Percentiles rank a stretch among this genome's conserved stretches.
Conservation (phyloP, 2,329 filamentous ascomycete genomes). For the Aureobasidium sp. region DNA sequence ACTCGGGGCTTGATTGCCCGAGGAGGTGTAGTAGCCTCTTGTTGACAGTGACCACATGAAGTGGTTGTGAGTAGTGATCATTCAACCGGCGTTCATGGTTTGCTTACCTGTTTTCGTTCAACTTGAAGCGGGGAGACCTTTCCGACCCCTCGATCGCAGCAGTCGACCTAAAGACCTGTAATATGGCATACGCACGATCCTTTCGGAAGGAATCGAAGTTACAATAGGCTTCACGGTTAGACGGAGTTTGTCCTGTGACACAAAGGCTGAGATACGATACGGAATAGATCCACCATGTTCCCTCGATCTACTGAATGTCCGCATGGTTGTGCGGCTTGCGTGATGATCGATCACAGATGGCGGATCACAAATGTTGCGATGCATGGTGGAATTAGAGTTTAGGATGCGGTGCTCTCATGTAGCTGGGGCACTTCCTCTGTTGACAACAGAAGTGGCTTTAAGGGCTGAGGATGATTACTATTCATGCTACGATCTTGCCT, state of each 20-base stretch:
- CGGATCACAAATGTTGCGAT: background rate
- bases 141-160: background rate
- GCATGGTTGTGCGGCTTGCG: background rate
- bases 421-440: background rate
- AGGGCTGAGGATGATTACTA: background rate
- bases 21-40: background rate
- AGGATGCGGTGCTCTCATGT: background rate
- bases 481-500: background rate
- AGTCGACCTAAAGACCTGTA: background rate
- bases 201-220: background rate
- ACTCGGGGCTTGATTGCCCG: background rate
- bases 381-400: constrained; percentile 2
- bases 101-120: background rate
- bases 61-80: background rate
- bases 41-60: too few relatives aligned
- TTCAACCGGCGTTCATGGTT: too few relatives aligned
- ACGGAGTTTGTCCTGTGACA: background rate
- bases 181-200: background rate
- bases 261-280: too few relatives aligned
- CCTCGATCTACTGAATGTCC: background rate
- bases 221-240: constrained; percentile 1
- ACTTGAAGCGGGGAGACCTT: background rate
- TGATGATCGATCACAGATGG: background rate
- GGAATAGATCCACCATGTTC: too few relatives aligned
- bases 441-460: background rate